Conservation (phyloP, 345 rosid species). For the Odontarrhena argentea region DNA sequence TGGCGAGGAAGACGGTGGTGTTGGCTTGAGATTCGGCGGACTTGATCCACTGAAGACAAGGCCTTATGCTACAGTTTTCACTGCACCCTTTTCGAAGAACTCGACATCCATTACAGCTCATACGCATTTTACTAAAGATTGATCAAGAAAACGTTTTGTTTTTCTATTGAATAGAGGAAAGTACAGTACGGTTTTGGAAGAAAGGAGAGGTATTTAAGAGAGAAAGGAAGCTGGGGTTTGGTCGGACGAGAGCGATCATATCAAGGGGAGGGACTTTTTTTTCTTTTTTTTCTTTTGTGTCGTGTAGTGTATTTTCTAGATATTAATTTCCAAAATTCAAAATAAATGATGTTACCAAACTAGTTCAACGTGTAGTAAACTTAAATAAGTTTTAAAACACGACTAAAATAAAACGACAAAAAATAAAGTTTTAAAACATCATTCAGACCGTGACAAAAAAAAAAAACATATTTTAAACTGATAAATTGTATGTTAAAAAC, state of each 20-base stretch:
- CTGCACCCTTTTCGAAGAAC: conserved; percentile 96
- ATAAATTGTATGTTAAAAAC: no score
- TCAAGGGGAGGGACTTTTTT: conserved; percentile 12
- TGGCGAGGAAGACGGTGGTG: conserved; percentile 97
- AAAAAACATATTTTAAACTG: no score
- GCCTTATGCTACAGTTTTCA: conserved; percentile 85
- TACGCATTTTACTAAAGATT: conserved; percentile 51
- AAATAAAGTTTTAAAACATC: no score
- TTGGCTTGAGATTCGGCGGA: conserved; percentile 85
- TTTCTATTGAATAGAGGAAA: background rate
- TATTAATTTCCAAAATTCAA: background rate
- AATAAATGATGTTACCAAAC: no score
- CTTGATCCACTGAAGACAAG: conserved; percentile 97
- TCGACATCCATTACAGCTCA: conserved; percentile 98
- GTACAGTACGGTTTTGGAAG: conserved; percentile 32
- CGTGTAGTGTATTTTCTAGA: conserved; percentile 16
- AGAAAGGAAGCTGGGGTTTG: conserved; percentile 28
- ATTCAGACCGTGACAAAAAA: no score
- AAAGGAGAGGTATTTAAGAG: conserved; percentile 19
- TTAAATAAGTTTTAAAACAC: no score
- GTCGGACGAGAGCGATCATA: conserved; percentile 27
- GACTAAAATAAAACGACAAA: no score
- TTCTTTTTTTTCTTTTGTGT: conserved; percentile 1
- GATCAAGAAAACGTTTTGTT: background rate
- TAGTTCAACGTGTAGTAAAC: no score